Conservation (phyloP, 805 yeast genomes). For the Clavispora santaluciae region DNA sequence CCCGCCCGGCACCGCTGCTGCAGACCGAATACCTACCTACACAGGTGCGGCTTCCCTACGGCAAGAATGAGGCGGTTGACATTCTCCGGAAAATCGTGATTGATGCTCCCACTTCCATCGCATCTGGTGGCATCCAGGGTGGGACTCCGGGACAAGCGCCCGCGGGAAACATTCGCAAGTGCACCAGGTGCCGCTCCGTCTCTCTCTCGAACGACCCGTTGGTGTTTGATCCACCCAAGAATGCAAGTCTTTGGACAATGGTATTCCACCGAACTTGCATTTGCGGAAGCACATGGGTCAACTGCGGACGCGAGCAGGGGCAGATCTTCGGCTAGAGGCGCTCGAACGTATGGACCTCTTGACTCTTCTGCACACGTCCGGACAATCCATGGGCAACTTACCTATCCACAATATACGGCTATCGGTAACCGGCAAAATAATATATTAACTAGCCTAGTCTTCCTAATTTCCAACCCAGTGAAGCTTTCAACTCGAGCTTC, state of each 20-base stretch:
- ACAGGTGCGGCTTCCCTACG: slow-evolving; percentile 15
- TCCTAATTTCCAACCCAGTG: too few species aligned
- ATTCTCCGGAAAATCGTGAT: slow-evolving; percentile 35
- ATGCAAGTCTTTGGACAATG: slow-evolving; percentile 49
- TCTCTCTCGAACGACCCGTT: slow-evolving; percentile 39
- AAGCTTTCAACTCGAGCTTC: too few species aligned
- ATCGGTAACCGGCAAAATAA: too few species aligned
- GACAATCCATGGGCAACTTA: too few species aligned
- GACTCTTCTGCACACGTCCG: too few species aligned
- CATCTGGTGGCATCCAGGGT: background rate
- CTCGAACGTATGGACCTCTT: too few species aligned
- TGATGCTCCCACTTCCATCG: slow-evolving; percentile 11
- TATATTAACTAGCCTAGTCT: too few species aligned
- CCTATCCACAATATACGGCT: too few species aligned
- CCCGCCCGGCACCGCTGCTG: background rate
- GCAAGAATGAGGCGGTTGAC: slow-evolving; percentile 28
- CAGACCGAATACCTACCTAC: slow-evolving; percentile 5
- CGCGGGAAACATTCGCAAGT: slow-evolving; percentile 25
- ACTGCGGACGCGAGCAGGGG: slow-evolving; percentile 16
- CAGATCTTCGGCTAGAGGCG: too few species aligned
- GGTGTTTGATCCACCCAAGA: slow-evolving; percentile 27
- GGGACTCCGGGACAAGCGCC: slow-evolving; percentile 5
- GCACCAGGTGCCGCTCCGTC: slow-evolving; percentile 39
- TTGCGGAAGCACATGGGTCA: slow-evolving; percentile 77
- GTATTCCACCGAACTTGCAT: slow-evolving; percentile 70